Conservation (phyloP, 2,329 filamentous ascomycete genomes). For the Arthrobotrys pseudoclavata region DNA sequence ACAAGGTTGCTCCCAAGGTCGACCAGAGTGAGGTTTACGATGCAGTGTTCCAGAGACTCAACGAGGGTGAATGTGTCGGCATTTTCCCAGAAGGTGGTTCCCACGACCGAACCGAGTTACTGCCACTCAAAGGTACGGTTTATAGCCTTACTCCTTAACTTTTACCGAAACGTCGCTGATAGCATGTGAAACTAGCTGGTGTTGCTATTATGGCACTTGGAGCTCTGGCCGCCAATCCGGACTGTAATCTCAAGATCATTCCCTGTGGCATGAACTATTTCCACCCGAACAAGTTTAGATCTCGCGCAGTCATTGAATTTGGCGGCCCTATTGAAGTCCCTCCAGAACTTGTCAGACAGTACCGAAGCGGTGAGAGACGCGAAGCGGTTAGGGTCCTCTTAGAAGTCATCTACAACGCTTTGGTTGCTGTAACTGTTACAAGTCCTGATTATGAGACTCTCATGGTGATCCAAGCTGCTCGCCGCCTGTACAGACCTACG, state of each 20-base stretch:
- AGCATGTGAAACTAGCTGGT: conserved; percentile 73
- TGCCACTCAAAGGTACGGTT: conserved; percentile 80
- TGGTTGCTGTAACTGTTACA: conserved; percentile 90
- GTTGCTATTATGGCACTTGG: conserved; percentile 98
- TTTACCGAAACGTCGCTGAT: conserved; percentile 33
- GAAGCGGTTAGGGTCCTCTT: conserved; percentile 88
- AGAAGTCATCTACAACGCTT: conserved; percentile 85
- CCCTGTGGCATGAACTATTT: conserved; percentile 99
- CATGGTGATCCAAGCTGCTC: conserved; percentile 95
- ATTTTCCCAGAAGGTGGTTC: conserved; percentile 98
- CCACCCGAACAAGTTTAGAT: conserved; percentile 97
- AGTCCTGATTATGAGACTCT: conserved; percentile 95
- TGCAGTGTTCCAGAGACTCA: conserved; percentile 87
- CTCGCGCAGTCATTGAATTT: conserved; percentile 94
- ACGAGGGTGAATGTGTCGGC: conserved; percentile 87
- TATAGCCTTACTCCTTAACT: conserved; percentile 4
- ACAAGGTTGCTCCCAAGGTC: conserved; percentile 90
- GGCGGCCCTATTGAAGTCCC: conserved; percentile 89
- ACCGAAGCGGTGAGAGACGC: conserved; percentile 83
- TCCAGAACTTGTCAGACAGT: conserved; percentile 83
- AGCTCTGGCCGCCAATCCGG: conserved; percentile 83
- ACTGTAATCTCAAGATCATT: conserved; percentile 92
- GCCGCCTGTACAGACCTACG: conserved; percentile 92
- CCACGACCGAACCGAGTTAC: conserved; percentile 90
- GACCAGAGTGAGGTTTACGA: conserved; percentile 95